Evolutionary conservation across 176 grass and related monocot species (phyloP).

Genomic region (Ensete ventricosum): DNA sequence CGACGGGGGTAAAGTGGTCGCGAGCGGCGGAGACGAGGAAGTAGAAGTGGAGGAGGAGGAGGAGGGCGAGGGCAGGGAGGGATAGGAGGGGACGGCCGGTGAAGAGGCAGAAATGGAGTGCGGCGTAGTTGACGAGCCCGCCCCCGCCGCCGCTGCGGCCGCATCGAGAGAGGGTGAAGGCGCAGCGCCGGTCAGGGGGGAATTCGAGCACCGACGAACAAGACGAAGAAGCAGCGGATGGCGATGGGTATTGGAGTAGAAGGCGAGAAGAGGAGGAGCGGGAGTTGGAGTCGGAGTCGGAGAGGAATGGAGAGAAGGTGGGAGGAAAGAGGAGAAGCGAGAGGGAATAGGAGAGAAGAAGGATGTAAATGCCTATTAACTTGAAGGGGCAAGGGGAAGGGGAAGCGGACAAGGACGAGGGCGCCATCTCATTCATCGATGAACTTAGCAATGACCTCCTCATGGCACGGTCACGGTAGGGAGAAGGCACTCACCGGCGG

Average conservation of each 20-base stretch:
- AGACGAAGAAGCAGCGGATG: conserved; percentile 8
- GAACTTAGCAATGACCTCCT: too few relatives aligned
- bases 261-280: neutral
- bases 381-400: conserved; percentile 18
- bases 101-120: conserved; percentile 59
- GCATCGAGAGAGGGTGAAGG: conserved; percentile 17
- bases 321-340: conserved; percentile 5
- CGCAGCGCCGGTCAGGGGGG: neutral
- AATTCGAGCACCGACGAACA: conserved; percentile 15
- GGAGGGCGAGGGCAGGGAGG: conserved; percentile 37
- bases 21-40: conserved; percentile 51
- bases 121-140: conserved; percentile 51
- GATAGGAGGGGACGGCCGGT: conserved; percentile 28
- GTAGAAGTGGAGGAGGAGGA: conserved; percentile 62
- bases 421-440: neutral
- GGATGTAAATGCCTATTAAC: neutral
- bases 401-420: conserved; percentile 13
- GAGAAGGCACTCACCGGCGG: too few relatives aligned
- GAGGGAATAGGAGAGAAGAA: conserved; percentile 13
- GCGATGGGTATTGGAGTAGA: neutral
- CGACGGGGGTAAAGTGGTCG: conserved; percentile 51
- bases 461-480: too few relatives aligned
- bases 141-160: conserved; percentile 18
- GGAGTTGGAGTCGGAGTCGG: neutral
- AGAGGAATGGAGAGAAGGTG: conserved; percentile 4